These are phyloP conservation scores for Alternaria triticina DNA, from an alignment of 2,329 filamentous ascomycete species.

Conservation along the genomic window DNA sequence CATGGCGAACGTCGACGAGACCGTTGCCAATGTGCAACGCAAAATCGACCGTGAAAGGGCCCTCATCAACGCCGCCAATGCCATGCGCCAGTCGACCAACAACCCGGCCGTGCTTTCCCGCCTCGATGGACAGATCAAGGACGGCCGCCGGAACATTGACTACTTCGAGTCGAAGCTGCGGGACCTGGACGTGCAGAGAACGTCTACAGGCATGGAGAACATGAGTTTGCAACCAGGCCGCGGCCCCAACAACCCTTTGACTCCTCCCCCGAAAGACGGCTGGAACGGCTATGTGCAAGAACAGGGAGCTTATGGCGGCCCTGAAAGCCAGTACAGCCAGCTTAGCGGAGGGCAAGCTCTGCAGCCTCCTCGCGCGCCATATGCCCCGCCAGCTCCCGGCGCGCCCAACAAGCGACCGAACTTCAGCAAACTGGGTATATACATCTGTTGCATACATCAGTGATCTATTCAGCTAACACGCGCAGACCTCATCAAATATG, in stretches of 20 bases:
- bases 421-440: slow-evolving; percentile 91
- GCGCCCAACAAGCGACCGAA: slow-evolving; percentile 75
- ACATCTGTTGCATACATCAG: not conserved
- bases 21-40: slow-evolving; percentile 81
- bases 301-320: slow-evolving; percentile 67
- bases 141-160: slow-evolving; percentile 89
- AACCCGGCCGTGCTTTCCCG: slow-evolving; percentile 90
- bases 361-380: slow-evolving; percentile 83
- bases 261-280: slow-evolving; percentile 76
- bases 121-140: slow-evolving; percentile 91
- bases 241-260: slow-evolving; percentile 47
- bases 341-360: slow-evolving; percentile 71
- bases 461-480: not conserved
- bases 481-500: slow-evolving; percentile 96
- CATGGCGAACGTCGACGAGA: slow-evolving; percentile 67
- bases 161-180: slow-evolving; percentile 93
- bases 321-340: slow-evolving; percentile 59
- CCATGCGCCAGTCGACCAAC: slow-evolving; percentile 94
- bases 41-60: slow-evolving; percentile 99
- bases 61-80: slow-evolving; percentile 90
- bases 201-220: slow-evolving; percentile 70
- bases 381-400: slow-evolving; percentile 73
- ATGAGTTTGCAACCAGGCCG: slow-evolving; percentile 66
- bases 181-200: slow-evolving; percentile 83
- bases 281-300: slow-evolving; percentile 60